A percentile compares a stretch with the other conserved stretches of the same genome.
Evolutionary conservation across 176 grass and related monocot genomes (phyloP).

Genomic region (Cymbopogon citratus): DNA sequence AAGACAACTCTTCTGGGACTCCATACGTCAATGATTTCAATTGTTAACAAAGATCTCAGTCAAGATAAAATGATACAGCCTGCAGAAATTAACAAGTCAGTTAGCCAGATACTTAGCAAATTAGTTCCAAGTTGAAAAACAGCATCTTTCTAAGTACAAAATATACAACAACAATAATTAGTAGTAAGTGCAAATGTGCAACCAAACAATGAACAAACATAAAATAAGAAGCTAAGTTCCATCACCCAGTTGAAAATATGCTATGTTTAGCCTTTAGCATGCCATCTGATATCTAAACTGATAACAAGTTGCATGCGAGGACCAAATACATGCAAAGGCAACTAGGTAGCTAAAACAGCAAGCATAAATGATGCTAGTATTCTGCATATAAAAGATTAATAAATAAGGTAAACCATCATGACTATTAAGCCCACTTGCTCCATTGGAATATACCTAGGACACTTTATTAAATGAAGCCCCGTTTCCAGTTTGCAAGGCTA

Average conservation of each 20-base stretch:
- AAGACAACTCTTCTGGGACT: conserved; percentile 34
- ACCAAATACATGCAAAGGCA: neutral
- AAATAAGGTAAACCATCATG: neutral
- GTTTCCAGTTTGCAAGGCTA: neutral
- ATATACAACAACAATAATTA: neutral
- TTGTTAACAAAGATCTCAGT: neutral
- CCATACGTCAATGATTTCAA: conserved; percentile 35
- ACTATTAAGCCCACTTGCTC: no score
- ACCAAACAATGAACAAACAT: neutral
- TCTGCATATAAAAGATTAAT: neutral
- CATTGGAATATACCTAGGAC: no score
- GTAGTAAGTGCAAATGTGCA: neutral
- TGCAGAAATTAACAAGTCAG: conserved; percentile 9
- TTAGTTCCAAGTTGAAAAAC: neutral
- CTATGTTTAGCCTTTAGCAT: neutral
- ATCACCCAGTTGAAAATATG: neutral
- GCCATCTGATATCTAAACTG: neutral
- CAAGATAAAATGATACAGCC: conserved; percentile 14
- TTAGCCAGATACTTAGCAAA: neutral
- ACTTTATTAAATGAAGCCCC: no score
- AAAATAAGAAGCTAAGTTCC: neutral
- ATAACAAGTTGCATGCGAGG: neutral
- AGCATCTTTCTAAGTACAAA: neutral
- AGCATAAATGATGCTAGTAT: neutral
- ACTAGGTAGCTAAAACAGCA: neutral